Evolutionary conservation across 1,139 yeast species (phyloP).

Genomic region (Suhomyces taliae): DNA sequence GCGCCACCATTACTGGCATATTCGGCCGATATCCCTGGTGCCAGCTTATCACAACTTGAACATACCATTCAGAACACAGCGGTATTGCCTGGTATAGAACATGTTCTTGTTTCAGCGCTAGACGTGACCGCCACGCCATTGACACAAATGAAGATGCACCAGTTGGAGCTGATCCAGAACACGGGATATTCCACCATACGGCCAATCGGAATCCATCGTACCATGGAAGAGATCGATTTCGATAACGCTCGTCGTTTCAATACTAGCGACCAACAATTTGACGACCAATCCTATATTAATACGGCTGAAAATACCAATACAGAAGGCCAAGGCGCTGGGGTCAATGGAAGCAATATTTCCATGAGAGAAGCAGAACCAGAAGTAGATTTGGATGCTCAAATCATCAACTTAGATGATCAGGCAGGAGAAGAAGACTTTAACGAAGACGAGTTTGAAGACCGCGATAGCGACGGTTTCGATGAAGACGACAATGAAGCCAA

Average conservation of each 20-base stretch:
- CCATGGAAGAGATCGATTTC: conserved; percentile 49
- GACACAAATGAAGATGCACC: conserved; percentile 39
- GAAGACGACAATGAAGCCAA: conserved; percentile 15
- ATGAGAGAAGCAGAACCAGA: conserved; percentile 14
- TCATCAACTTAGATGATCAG: conserved; percentile 43
- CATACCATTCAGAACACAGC: conserved; percentile 29
- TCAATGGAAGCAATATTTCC: conserved; percentile 10
- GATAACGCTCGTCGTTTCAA: conserved; percentile 20
- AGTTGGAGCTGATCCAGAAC: conserved; percentile 42
- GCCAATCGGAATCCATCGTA: conserved; percentile 58
- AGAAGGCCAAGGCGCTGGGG: conserved; percentile 12
- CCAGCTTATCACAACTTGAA: conserved; percentile 33
- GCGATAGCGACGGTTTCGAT: conserved; percentile 1
- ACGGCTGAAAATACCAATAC: conserved; percentile 17
- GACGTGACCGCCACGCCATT: conserved; percentile 20
- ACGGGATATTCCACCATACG: conserved; percentile 51
- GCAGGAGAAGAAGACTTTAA: conserved; percentile 17
- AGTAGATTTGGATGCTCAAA: conserved; percentile 48
- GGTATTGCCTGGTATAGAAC: conserved; percentile 11
- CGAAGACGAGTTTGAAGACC: conserved; percentile 12
- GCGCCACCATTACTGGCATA: conserved; percentile 59
- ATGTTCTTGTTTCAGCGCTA: conserved; percentile 1
- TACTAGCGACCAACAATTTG: conserved; percentile 15
- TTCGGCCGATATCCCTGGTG: conserved; percentile 53
- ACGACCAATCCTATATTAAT: conserved; percentile 16